Conservation (phyloP, 2,329 filamentous ascomycete species). For the Hypoxylon sp. region DNA sequence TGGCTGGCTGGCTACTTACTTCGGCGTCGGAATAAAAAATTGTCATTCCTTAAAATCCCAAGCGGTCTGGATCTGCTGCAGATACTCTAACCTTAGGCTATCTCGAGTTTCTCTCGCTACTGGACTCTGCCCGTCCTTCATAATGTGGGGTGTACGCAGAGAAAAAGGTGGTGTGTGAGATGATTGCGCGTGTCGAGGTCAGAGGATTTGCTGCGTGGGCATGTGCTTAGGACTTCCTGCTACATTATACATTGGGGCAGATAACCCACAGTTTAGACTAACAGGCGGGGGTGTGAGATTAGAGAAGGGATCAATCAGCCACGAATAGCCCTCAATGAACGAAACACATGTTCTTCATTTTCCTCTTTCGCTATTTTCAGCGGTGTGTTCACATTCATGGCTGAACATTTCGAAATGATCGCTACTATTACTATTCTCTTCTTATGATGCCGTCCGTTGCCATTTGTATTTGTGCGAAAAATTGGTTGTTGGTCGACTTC, state of each 20-base stretch:
- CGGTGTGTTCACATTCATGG: background rate
- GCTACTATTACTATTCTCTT: background rate
- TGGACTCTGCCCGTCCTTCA: slow-evolving; percentile 12
- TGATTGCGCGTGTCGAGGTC: slow-evolving; percentile 44
- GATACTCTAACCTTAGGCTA: slow-evolving; percentile 35
- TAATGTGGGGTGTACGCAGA: slow-evolving; percentile 30
- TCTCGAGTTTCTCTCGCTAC: slow-evolving; percentile 25
- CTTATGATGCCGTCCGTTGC: background rate
- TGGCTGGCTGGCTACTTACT: slow-evolving; percentile 7
- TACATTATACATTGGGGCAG: slow-evolving; percentile 14
- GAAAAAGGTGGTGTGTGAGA: slow-evolving; percentile 41
- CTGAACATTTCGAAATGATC: slow-evolving; percentile 1
- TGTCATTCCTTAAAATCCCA: slow-evolving; percentile 18
- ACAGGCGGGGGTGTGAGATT: slow-evolving; percentile 27
- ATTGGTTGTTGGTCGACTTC: background rate
- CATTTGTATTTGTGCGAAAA: background rate
- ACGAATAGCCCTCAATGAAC: slow-evolving; percentile 38
- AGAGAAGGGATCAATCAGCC: slow-evolving; percentile 29
- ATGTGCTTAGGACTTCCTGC: slow-evolving; percentile 41
- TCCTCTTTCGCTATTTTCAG: slow-evolving; percentile 14
- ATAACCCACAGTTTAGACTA: slow-evolving; percentile 24
- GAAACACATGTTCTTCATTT: slow-evolving; percentile 40
- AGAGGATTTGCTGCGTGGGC: slow-evolving; percentile 37
- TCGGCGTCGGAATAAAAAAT: slow-evolving; percentile 18
- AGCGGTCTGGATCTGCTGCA: slow-evolving; percentile 34